These are phyloP conservation scores for Cyberlindnera japonica DNA, from an alignment of 805 yeast genomes.

Conservation along the genomic window DNA sequence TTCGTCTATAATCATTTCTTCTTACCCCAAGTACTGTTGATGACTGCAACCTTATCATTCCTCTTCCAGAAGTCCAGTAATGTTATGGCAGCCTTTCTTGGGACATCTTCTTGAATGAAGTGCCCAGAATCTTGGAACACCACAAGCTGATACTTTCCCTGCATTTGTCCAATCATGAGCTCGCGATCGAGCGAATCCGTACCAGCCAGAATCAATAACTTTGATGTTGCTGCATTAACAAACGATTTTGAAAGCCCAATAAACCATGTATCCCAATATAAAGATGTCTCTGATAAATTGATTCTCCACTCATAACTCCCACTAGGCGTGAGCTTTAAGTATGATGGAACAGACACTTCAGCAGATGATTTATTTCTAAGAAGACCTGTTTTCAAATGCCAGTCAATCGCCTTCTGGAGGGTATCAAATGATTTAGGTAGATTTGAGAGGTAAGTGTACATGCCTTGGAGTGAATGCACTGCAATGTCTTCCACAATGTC, in stretches of 20 bases:
- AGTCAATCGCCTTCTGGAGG: slow-evolving; percentile 61
- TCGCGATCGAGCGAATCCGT: slow-evolving; percentile 84
- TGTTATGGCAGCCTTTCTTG: slow-evolving; percentile 60
- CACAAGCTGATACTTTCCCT: slow-evolving; percentile 87
- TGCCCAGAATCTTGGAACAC: slow-evolving; percentile 85
- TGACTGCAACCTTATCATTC: slow-evolving; percentile 34
- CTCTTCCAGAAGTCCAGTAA: slow-evolving; percentile 43
- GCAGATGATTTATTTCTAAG: slow-evolving; percentile 64
- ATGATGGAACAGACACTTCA: slow-evolving; percentile 68
- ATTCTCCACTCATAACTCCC: slow-evolving; percentile 54
- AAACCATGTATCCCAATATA: slow-evolving; percentile 87
- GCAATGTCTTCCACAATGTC: slow-evolving; percentile 97
- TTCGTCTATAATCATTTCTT: too few relatives aligned
- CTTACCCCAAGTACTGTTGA: slow-evolving; percentile 39
- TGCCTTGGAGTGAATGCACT: slow-evolving; percentile 57
- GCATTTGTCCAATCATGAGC: slow-evolving; percentile 95
- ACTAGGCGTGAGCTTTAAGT: slow-evolving; percentile 35
- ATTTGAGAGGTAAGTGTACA: slow-evolving; percentile 61
- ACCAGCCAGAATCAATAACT: slow-evolving; percentile 79
- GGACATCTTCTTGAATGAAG: slow-evolving; percentile 91
- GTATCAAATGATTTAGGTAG: slow-evolving; percentile 61
- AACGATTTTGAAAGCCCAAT: slow-evolving; percentile 54
- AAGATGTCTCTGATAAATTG: slow-evolving; percentile 55
- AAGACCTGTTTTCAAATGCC: slow-evolving; percentile 64
- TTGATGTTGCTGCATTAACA: slow-evolving; percentile 50